Percentiles rank a stretch among this genome's conserved stretches.
phyloP scores from a whole-genome alignment of 2,329 filamentous ascomycete genomes.

The Ophiocordyceps camponoti-floridani region DNA sequence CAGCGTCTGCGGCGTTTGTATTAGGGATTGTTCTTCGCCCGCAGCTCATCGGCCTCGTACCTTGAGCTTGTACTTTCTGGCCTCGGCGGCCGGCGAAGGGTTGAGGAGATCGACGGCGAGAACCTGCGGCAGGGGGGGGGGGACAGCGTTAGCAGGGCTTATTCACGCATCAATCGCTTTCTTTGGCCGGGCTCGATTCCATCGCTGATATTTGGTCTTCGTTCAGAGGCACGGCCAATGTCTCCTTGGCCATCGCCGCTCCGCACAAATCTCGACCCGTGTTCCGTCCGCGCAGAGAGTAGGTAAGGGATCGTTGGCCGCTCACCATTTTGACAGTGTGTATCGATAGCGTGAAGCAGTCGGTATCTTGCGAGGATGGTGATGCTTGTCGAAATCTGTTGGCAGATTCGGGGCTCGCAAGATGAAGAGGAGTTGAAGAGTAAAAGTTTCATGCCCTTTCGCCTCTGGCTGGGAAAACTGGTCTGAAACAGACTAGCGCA shows the following conservation, averaged over 20 bases:
- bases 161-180: background rate
- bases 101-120: constrained; percentile 99
- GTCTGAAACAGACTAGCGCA: constrained; percentile 16
- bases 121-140: constrained; percentile 66
- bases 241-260: background rate
- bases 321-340: constrained; percentile 56
- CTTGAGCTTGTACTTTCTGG: constrained; percentile 99
- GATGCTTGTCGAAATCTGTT: constrained; percentile 35
- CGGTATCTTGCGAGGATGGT: constrained; percentile 26
- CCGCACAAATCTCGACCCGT: constrained; percentile 4
- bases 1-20: constrained; percentile 44
- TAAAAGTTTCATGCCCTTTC: constrained; percentile 26
- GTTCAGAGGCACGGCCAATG: background rate
- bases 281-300: constrained; percentile 3
- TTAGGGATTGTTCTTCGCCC: constrained; percentile 7
- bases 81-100: constrained; percentile 93
- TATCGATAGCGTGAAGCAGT: constrained; percentile 19
- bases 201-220: no score
- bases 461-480: constrained; percentile 18
- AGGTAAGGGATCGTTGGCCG: constrained; percentile 10
- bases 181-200: background rate
- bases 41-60: constrained; percentile 30
- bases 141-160: background rate
- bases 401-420: constrained; percentile 36
- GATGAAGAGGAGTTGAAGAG: constrained; percentile 25